Evolutionary conservation across 306 rosid species (phyloP).

Genomic region (Rubus parviflorus): DNA sequence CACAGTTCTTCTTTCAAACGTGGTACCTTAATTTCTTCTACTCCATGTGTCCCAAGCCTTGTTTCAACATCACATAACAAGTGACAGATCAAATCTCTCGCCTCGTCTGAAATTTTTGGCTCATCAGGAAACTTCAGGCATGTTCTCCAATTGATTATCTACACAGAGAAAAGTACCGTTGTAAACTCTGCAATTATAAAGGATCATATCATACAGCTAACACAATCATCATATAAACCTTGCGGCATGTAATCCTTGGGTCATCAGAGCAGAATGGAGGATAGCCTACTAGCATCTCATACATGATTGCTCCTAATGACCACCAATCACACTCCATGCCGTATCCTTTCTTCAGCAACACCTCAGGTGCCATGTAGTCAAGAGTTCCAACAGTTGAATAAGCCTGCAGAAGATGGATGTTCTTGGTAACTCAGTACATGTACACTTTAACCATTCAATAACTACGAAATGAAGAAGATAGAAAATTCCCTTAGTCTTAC

Average conservation of each 20-base stretch:
- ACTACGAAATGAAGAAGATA: neutral
- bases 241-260: constrained; percentile 97
- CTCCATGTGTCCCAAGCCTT: constrained; percentile 86
- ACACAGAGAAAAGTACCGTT: constrained; percentile 7
- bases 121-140: constrained; percentile 94
- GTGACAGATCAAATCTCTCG: constrained; percentile 77
- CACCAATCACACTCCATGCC: constrained; percentile 99
- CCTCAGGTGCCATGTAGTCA: constrained; percentile 99
- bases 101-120: constrained; percentile 81
- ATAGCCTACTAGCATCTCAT: constrained; percentile 96
- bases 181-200: constrained; percentile 19
- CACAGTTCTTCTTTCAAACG: constrained; percentile 19
- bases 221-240: constrained; percentile 50
- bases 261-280: constrained; percentile 99
- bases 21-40: constrained; percentile 89
- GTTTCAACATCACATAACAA: constrained; percentile 91
- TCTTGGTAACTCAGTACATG: constrained; percentile 1
- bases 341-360: constrained; percentile 93
- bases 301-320: constrained; percentile 99
- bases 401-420: constrained; percentile 51
- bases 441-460: neutral
- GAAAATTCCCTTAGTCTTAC: neutral
- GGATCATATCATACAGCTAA: constrained; percentile 21
- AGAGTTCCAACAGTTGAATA: constrained; percentile 99
- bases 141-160: constrained; percentile 98